A percentile compares a stretch with the other conserved stretches of the same genome.
phyloP scores from a whole-genome alignment of 495 filamentous ascomycete genomes.

The Neurospora sp. region DNA sequence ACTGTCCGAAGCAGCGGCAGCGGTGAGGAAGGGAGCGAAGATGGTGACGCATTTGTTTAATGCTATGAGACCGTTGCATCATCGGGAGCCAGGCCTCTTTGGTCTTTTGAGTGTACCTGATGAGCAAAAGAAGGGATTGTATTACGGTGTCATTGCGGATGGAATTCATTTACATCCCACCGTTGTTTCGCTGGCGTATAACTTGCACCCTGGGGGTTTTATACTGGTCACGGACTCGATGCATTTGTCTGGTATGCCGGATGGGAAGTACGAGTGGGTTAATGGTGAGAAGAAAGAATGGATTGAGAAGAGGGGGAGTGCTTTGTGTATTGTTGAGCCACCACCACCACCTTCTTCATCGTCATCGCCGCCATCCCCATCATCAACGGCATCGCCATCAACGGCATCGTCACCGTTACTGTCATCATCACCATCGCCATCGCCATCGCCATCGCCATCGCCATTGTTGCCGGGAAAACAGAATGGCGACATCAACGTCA shows the following conservation, averaged over 20 bases:
- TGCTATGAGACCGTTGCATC: constrained; percentile 76
- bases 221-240: constrained; percentile 62
- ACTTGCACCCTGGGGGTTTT: constrained; percentile 50
- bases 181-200: constrained; percentile 53
- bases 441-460: background rate
- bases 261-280: constrained; percentile 70
- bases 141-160: constrained; percentile 57
- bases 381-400: no score
- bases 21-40: constrained; percentile 58
- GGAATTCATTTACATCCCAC: constrained; percentile 58
- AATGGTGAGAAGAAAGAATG: constrained; percentile 56
- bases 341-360: background rate
- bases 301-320: constrained; percentile 53
- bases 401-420: no score
- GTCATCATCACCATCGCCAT: background rate
- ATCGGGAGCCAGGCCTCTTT: constrained; percentile 77
- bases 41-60: constrained; percentile 91
- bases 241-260: constrained; percentile 56
- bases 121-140: no score
- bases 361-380: background rate
- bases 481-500: background rate
- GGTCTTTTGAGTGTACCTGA: constrained; percentile 27
- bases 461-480: background rate
- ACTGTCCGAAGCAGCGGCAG: constrained; percentile 59
- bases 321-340: constrained; percentile 43